Evolutionary conservation across 768 basidiomycete genomes (phyloP).

Genomic region (Phallus indusiatus): DNA sequence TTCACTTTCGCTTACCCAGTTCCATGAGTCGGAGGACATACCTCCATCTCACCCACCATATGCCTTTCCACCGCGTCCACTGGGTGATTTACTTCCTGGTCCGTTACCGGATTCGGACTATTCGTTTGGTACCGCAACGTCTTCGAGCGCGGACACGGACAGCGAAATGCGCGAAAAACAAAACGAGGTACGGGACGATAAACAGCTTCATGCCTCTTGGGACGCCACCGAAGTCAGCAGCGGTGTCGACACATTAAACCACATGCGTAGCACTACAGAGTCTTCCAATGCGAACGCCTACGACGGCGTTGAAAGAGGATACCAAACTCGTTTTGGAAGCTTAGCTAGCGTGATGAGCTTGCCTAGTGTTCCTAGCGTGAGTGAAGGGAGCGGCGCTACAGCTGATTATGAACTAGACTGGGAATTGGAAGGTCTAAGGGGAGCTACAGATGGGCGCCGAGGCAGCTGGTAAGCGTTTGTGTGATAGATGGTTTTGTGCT

Average conservation of each 20-base stretch:
- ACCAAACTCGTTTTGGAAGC: not conserved
- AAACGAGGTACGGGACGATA: not conserved
- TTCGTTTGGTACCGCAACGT: not conserved
- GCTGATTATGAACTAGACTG: not conserved
- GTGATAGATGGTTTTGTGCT: not conserved
- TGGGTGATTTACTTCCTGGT: not conserved
- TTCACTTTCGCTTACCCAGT: not conserved
- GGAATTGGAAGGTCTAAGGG: not conserved
- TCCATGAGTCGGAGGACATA: not conserved
- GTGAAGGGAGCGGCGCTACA: not conserved
- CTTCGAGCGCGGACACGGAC: not conserved
- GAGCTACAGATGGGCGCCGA: not conserved
- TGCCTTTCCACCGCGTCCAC: not conserved
- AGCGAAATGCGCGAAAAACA: not conserved
- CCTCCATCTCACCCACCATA: not conserved
- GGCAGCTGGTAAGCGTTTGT: not conserved
- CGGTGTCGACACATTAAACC: not conserved
- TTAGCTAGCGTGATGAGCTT: not conserved
- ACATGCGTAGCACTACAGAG: not conserved
- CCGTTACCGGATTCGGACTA: not conserved
- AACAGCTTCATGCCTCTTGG: not conserved
- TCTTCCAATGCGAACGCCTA: not conserved
- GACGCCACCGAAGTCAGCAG: not conserved
- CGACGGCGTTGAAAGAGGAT: not conserved
- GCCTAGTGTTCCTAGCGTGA: not conserved